Conservation (phyloP, 768 basidiomycete genomes). For the Brasilioporus rufonigricans region DNA sequence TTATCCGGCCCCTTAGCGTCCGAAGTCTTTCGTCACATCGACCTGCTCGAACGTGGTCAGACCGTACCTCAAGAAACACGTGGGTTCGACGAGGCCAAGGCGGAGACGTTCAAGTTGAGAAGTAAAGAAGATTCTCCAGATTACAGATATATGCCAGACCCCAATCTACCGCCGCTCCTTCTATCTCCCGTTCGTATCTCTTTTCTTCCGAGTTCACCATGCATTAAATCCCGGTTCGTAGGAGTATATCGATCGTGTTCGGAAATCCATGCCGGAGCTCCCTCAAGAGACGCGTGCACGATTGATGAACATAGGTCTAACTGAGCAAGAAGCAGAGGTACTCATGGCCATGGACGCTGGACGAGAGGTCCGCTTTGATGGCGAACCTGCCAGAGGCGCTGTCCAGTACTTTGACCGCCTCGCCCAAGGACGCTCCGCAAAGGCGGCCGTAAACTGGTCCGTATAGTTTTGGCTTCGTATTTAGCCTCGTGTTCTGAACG, state of each 20-base stretch:
- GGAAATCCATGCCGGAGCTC: slow-evolving; percentile 65
- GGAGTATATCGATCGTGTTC: slow-evolving; percentile 59
- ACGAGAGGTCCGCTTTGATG: slow-evolving; percentile 61
- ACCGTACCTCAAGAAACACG: slow-evolving; percentile 82
- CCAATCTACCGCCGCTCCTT: slow-evolving; percentile 80
- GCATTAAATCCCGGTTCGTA: slow-evolving; percentile 29
- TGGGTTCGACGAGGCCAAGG: slow-evolving; percentile 80
- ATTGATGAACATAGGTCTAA: slow-evolving; percentile 53
- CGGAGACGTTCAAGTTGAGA: slow-evolving; percentile 78
- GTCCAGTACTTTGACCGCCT: slow-evolving; percentile 82
- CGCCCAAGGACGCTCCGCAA: slow-evolving; percentile 54
- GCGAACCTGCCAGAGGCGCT: slow-evolving; percentile 49
- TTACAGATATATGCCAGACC: slow-evolving; percentile 98
- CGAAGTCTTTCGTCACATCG: slow-evolving; percentile 80
- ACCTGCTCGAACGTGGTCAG: slow-evolving; percentile 42
- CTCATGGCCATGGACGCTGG: slow-evolving; percentile 72
- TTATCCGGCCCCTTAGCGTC: slow-evolving; percentile 48
- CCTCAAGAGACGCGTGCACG: slow-evolving; percentile 62
- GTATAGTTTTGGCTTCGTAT: slow-evolving; percentile 13
- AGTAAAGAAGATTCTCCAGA: slow-evolving; percentile 94
- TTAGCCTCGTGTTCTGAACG: not conserved
- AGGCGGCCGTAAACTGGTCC: slow-evolving; percentile 82
- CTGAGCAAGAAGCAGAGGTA: slow-evolving; percentile 67
- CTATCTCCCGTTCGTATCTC: slow-evolving; percentile 44
- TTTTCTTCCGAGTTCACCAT: not conserved